A percentile compares a stretch with the other conserved stretches of the same genome.
These are phyloP conservation scores for Pelargonium citronellum DNA, from an alignment of 441 rosid genomes.

Conservation along the genomic window DNA sequence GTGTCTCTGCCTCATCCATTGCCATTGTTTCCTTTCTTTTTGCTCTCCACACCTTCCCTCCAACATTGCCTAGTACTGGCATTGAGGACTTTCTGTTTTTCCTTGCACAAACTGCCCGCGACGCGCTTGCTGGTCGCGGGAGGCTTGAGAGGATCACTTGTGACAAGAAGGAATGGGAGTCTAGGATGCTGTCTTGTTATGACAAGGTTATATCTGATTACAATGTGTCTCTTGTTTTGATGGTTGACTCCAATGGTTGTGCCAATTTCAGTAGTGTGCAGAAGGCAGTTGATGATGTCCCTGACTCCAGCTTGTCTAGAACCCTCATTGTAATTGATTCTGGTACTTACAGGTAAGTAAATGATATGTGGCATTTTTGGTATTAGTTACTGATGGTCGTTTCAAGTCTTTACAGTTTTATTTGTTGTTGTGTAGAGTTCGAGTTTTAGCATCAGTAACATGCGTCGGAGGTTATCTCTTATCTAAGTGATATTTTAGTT, in stretches of 20 bases:
- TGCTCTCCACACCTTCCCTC: constrained; percentile 22
- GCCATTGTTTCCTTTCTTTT: constrained; percentile 32
- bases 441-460: no score
- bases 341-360: constrained; percentile 61
- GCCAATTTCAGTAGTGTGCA: constrained; percentile 60
- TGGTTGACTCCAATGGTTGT: constrained; percentile 59
- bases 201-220: constrained; percentile 25
- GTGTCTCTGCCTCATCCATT: constrained; percentile 33
- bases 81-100: constrained; percentile 14
- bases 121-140: no score
- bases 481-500: no score
- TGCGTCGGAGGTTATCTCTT: no score
- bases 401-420: no score
- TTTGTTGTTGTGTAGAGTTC: no score
- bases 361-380: no score
- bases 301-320: constrained; percentile 38
- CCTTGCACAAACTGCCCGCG: constrained; percentile 6
- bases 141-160: constrained; percentile 21
- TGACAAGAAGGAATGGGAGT: constrained; percentile 33
- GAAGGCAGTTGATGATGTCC: constrained; percentile 60
- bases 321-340: constrained; percentile 56
- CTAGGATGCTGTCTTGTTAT: constrained; percentile 14
- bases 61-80: not conserved
- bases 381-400: no score
- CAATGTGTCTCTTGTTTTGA: constrained; percentile 38